Evolutionary conservation across 1,139 yeast species (phyloP).

Genomic region (Pneumocystis canis): DNA sequence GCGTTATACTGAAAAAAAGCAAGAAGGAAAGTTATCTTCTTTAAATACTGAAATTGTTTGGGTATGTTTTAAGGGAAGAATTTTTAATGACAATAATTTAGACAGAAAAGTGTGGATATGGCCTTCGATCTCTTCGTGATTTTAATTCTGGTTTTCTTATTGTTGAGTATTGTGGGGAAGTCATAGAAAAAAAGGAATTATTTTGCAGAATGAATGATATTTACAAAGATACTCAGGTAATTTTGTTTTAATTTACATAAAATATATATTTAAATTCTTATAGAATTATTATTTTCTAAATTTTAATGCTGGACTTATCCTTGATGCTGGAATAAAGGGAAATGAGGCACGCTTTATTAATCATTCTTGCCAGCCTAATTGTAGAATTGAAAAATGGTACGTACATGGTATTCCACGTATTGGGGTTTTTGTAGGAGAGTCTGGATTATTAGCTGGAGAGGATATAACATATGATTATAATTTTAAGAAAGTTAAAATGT

Average conservation of each 20-base stretch:
- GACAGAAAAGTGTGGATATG: slow-evolving; percentile 26
- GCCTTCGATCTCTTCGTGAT: slow-evolving; percentile 25
- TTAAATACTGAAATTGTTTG: neutral
- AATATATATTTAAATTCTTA: neutral
- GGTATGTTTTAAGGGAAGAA: neutral
- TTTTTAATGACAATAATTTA: neutral
- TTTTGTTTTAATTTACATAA: neutral
- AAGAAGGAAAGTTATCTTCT: neutral
- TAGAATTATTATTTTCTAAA: slow-evolving; percentile 23
- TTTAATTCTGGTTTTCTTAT: slow-evolving; percentile 26
- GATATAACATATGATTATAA: slow-evolving; percentile 32
- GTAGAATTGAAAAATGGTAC: slow-evolving; percentile 32
- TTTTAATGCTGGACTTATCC: slow-evolving; percentile 27
- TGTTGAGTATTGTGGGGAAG: slow-evolving; percentile 32
- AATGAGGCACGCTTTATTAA: slow-evolving; percentile 32
- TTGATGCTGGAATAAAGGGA: slow-evolving; percentile 30
- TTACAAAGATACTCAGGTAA: slow-evolving; percentile 18
- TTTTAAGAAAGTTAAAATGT: slow-evolving; percentile 19
- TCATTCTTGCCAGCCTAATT: slow-evolving; percentile 32
- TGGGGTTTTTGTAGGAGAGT: slow-evolving; percentile 29
- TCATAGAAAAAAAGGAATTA: slow-evolving; percentile 26
- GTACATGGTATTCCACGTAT: slow-evolving; percentile 29
- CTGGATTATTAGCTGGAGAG: slow-evolving; percentile 24
- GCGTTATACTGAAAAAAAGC: neutral
- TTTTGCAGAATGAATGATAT: slow-evolving; percentile 22